Percentiles rank a stretch among this genome's conserved stretches.
phyloP scores from a whole-genome alignment of 108 stramenopile species.

The Discostella stelligeroides region DNA sequence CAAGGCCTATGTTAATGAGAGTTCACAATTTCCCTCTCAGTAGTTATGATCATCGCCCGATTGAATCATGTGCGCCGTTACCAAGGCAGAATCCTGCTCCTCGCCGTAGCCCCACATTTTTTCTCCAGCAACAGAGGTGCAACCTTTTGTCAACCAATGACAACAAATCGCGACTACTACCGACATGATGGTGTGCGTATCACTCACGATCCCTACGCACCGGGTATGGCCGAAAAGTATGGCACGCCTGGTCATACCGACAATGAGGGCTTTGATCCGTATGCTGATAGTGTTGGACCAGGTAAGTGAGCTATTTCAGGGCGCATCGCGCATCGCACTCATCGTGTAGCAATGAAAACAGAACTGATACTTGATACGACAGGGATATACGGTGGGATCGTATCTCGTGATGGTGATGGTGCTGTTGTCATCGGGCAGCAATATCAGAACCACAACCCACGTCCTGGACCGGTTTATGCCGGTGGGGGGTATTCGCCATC shows the following conservation, averaged over 20 bases:
- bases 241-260: constrained; percentile 72
- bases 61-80: too few species aligned
- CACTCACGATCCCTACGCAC: constrained; percentile 72
- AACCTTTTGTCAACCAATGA: neutral
- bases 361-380: too few species aligned
- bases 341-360: too few species aligned
- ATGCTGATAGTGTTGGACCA: constrained; percentile 77
- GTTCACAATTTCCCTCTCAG: too few species aligned
- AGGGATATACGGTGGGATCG: constrained; percentile 83
- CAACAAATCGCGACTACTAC: constrained; percentile 41
- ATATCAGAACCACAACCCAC: constrained; percentile 83
- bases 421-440: constrained; percentile 68
- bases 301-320: too few species aligned
- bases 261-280: constrained; percentile 81
- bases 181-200: constrained; percentile 72
- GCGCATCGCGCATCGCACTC: too few species aligned
- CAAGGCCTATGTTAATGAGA: too few species aligned
- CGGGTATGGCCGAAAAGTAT: constrained; percentile 82
- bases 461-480: constrained; percentile 81
- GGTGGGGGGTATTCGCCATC: constrained; percentile 75
- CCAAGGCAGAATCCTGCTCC: neutral
- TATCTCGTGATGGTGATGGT: constrained; percentile 56
- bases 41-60: too few species aligned
- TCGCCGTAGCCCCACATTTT: neutral
- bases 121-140: neutral